Base-by-base conservation (phyloP, 1,284 basidiomycete genomes). In the Coniophora puteana region DNA sequence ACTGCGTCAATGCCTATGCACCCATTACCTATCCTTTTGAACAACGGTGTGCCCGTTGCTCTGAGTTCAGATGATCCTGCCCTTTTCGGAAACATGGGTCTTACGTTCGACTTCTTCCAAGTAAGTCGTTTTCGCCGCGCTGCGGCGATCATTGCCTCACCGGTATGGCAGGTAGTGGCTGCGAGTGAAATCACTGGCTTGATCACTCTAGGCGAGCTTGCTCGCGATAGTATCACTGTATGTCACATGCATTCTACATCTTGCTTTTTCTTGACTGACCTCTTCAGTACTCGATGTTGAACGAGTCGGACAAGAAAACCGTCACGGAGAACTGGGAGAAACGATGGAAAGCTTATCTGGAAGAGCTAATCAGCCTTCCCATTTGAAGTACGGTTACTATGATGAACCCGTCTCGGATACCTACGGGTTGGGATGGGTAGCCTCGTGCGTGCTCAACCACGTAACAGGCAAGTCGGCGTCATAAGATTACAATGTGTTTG, bases 1-100 rank as follows among this genome's bases (percentile, higher is more conserved):
- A 81, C 82, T 7, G 78, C 81, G 13, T 85, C 83, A 5, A 85
- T 86, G 76, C 80, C 78, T 2, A 83, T 79, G 72, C 83, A 87
- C 52, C 83, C 82, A 4, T 64, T 87, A 13, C 79, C 82, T 1
- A 68, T 76, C 14, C 57, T 88, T 36, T 56, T 89, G 37, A 86
- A 85, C 54, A 66, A 83, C 41, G 83, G 85, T 3, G 71, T 88
- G 4, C 76, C 78, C 8, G 76, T 89, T 7, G 78, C 77, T 1
- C 67, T 89, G 3, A 78, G 71, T 51, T 85, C 81, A 4, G 86
- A 89, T 53, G 86, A 89, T 51, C 83, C 86, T 4, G 68, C 78
- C 1, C 69, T 80, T n/a, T 89, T 89, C 54, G 82, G 83, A 17
- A 85, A 84, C 51, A 81, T 82, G 75, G 83, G 83, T 0, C 65